Base-by-base conservation (phyloP, 495 filamentous ascomycete genomes). In the Podospora didyma region DNA sequence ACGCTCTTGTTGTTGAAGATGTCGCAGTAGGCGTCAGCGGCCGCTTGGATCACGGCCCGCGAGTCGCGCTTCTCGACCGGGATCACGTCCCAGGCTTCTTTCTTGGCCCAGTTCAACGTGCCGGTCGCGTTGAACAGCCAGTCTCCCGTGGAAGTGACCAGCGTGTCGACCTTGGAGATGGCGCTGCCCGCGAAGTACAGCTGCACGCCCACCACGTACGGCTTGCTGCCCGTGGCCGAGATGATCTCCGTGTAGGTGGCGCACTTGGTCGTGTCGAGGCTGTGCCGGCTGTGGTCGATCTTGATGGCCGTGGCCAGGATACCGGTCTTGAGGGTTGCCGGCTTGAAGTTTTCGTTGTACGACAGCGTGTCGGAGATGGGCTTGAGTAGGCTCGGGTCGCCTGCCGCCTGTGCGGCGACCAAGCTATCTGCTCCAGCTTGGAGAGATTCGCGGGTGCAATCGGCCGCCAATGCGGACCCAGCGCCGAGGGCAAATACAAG, bases 51-150 rank as follows among this genome's bases (percentile, higher is more conserved):
- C 9, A 71, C 71, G 12, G 58, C 75, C 17, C 77, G 68, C 24
- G 67, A 58, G 57, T 79, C 74, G 21, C 73, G 69, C 56, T 73
- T 56, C n/a, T 54, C 70, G 26, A 57, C 72, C 2, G 79, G 74
- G 57, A 81, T 79, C 37, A 66, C 56, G 24, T 63, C 64, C 78
- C 77, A 81, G 37, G 66, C 60, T 59, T 77, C 73, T 5, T 65
- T 49, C 12, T 60, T 58, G 5, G 75, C 72, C 66, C 73, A 79
- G 17, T 69, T 55, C 45, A 76, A 72, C 16, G 79, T 80, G 19
- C 73, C 70, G 11, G 73, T 73, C 1, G 77, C 77, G 60, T 80
- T 75, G 68, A 80, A 80, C n/a, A 78, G 65, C 77, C 78, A 79
- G 57, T 75, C 69, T 42, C 72, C 73, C 16, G 68, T 69, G 24